Conservation (phyloP, 352 stramenopile genomes). For the Globisporangium parvum region DNA sequence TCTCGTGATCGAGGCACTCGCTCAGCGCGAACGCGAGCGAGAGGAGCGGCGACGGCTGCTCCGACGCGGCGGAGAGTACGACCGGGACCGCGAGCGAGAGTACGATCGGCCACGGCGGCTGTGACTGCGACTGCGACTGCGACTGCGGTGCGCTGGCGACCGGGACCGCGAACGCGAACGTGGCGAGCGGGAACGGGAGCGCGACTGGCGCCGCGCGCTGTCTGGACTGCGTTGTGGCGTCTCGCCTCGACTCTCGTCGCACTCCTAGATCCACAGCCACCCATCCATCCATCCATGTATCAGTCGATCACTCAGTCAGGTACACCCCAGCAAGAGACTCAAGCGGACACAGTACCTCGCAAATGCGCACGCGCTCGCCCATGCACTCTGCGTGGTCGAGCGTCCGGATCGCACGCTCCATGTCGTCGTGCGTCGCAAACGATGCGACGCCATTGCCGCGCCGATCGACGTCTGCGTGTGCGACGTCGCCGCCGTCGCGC, state of each 20-base stretch:
- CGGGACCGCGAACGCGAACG: slow-evolving; percentile 15
- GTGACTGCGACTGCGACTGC: slow-evolving; percentile 18
- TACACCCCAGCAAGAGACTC: neutral
- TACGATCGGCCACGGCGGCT: slow-evolving; percentile 19
- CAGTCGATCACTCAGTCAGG: too few relatives aligned
- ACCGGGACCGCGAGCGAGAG: slow-evolving; percentile 23
- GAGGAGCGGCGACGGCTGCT: slow-evolving; percentile 9
- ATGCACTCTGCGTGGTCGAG: slow-evolving; percentile 41
- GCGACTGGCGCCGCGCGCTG: slow-evolving; percentile 8
- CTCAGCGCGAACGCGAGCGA: slow-evolving; percentile 7
- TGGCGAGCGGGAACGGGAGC: slow-evolving; percentile 20
- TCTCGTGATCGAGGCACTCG: too few relatives aligned
- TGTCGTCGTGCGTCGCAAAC: slow-evolving; percentile 56
- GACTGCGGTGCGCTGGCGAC: slow-evolving; percentile 13
- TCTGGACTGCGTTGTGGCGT: neutral
- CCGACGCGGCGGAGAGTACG: slow-evolving; percentile 9
- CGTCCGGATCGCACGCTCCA: slow-evolving; percentile 46
- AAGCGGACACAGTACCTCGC: slow-evolving; percentile 14
- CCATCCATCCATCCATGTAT: neutral
- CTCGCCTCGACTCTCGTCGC: slow-evolving; percentile 3
- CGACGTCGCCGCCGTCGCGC: slow-evolving; percentile 46
- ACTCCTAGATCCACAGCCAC: slow-evolving; percentile 6
- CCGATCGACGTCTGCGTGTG: slow-evolving; percentile 60
- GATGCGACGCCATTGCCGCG: slow-evolving; percentile 54
- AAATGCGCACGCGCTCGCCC: slow-evolving; percentile 40